phyloP scores from a whole-genome alignment of 345 rosid species.

The Aquilaria malaccensis region DNA sequence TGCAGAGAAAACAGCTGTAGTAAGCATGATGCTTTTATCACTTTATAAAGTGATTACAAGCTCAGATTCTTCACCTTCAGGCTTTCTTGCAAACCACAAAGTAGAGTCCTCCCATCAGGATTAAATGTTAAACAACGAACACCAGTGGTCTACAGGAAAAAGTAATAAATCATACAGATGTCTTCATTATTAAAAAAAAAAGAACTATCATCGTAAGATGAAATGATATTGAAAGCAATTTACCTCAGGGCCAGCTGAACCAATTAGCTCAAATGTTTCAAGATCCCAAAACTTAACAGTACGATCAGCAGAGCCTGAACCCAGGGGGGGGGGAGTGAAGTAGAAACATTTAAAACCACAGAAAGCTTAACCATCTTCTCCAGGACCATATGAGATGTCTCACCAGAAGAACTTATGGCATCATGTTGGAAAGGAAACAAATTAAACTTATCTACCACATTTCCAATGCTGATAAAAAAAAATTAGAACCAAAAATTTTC shows the following conservation, averaged over 20 bases:
- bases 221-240: conserved; percentile 3
- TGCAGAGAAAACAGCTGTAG: conserved; percentile 12
- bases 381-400: too few species aligned
- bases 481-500: too few species aligned
- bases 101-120: conserved; percentile 90
- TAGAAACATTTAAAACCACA: neutral
- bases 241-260: conserved; percentile 98
- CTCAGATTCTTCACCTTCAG: conserved; percentile 50
- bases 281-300: conserved; percentile 99
- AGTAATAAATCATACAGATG: conserved; percentile 7
- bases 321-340: neutral
- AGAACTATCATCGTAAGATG: neutral
- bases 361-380: too few species aligned
- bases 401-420: too few species aligned
- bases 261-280: conserved; percentile 93
- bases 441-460: too few species aligned
- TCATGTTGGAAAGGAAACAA: too few species aligned
- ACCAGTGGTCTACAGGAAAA: conserved; percentile 57
- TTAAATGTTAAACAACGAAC: conserved; percentile 91
- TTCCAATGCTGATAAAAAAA: too few species aligned
- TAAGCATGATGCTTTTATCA: conserved; percentile 7
- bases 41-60: neutral
- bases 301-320: conserved; percentile 88
- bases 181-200: conserved; percentile 2
- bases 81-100: conserved; percentile 93